Conservation (phyloP, 495 filamentous ascomycete genomes). For the Penicillium cinerascens region DNA sequence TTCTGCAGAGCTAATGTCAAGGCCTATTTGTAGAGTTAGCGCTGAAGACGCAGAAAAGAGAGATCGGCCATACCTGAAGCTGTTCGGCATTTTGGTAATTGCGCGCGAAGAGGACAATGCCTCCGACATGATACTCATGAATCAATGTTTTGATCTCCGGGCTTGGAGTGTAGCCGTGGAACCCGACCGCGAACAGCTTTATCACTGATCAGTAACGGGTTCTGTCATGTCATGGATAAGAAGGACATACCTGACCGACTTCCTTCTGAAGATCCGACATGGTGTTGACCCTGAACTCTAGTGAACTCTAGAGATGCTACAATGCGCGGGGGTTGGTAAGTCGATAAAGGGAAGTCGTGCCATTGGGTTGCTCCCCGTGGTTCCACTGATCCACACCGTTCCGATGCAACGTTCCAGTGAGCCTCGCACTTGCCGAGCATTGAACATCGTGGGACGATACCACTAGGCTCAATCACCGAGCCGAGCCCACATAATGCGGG, state of each 20-base stretch:
- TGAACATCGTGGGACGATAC: background rate
- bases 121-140: conserved; percentile 42
- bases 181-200: conserved; percentile 50
- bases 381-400: background rate
- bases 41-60: background rate
- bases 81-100: conserved; percentile 41
- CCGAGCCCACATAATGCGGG: conserved; percentile 9
- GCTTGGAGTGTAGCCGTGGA: conserved; percentile 42
- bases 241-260: conserved; percentile 32
- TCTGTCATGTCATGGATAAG: background rate
- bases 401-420: background rate
- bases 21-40: conserved; percentile 21
- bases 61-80: conserved; percentile 30
- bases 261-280: conserved; percentile 26
- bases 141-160: conserved; percentile 48
- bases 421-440: background rate
- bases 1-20: conserved; percentile 37
- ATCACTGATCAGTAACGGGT: conserved; percentile 5
- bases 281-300: background rate
- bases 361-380: background rate
- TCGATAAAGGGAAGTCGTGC: background rate
- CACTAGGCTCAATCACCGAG: background rate
- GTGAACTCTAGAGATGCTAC: background rate
- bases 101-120: conserved; percentile 45
- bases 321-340: background rate